phyloP scores from a whole-genome alignment of 306 rosid species.

The Nissolia schottii region DNA sequence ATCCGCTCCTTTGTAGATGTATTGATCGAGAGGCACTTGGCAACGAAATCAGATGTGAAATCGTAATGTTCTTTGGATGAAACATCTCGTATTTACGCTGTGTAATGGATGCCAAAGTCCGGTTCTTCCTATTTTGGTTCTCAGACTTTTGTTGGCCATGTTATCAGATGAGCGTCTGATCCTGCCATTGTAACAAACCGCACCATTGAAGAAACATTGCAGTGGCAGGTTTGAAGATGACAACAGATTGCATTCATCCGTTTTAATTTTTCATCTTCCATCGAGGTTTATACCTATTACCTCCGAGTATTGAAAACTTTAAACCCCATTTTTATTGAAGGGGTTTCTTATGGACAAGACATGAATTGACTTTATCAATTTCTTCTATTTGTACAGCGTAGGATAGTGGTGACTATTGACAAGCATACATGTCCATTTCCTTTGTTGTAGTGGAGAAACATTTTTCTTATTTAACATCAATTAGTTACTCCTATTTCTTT shows the following conservation, averaged over 20 bases:
- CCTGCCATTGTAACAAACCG: conserved; percentile 24
- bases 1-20: conserved; percentile 89
- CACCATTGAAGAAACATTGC: conserved; percentile 23
- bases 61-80: conserved; percentile 38
- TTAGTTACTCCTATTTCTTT: conserved; percentile 31
- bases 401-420: conserved; percentile 67
- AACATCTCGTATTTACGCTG: conserved; percentile 18
- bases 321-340: conserved; percentile 51
- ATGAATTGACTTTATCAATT: conserved; percentile 40
- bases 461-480: conserved; percentile 34
- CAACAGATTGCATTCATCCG: conserved; percentile 30
- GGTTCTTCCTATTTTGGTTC: conserved; percentile 31
- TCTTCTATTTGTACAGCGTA: conserved; percentile 70
- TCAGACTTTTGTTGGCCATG: conserved; percentile 25
- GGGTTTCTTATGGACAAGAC: conserved; percentile 49
- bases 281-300: conserved; percentile 34
- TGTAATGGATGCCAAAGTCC: conserved; percentile 12
- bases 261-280: conserved; percentile 36
- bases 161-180: conserved; percentile 22
- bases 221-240: conserved; percentile 36
- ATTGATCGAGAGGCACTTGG: conserved; percentile 87
- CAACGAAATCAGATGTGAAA: conserved; percentile 42
- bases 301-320: conserved; percentile 35
- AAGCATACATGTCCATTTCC: conserved; percentile 53
- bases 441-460: conserved; percentile 32